phyloP scores from a whole-genome alignment of 495 filamentous ascomycete species.

The Polyplosphaeria fusca region DNA sequence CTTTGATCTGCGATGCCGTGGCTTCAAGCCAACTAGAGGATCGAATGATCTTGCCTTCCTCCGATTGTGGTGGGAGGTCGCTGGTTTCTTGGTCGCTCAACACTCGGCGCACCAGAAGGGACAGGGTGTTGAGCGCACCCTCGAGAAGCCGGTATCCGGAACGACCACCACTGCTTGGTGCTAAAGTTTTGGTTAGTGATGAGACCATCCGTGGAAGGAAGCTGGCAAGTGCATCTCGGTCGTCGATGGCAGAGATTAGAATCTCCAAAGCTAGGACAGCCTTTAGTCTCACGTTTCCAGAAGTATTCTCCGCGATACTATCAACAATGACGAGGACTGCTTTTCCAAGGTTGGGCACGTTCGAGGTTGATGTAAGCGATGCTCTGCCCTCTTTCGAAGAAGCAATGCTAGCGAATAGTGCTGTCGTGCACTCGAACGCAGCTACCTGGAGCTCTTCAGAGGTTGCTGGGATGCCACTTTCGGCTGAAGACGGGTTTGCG shows the following conservation, averaged over 20 bases:
- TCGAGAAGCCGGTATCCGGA: slow-evolving; percentile 63
- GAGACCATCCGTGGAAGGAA: slow-evolving; percentile 91
- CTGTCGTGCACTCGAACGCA: slow-evolving; percentile 56
- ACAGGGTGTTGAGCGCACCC: slow-evolving; percentile 58
- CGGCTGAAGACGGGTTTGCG: slow-evolving; percentile 58
- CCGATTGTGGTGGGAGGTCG: slow-evolving; percentile 36
- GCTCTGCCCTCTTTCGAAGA: slow-evolving; percentile 35
- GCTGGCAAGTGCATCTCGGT: slow-evolving; percentile 68
- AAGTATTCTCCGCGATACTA: slow-evolving; percentile 57
- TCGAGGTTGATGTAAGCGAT: slow-evolving; percentile 52
- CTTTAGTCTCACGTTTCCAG: slow-evolving; percentile 61
- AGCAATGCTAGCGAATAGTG: slow-evolving; percentile 48
- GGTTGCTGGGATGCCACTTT: slow-evolving; percentile 29
- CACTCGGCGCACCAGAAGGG: slow-evolving; percentile 57
- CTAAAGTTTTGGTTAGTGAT: slow-evolving; percentile 69
- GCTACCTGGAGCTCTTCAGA: slow-evolving; percentile 41
- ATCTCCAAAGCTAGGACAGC: slow-evolving; percentile 63
- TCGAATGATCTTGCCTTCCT: slow-evolving; percentile 36
- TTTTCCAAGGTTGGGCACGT: slow-evolving; percentile 81
- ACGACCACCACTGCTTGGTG: slow-evolving; percentile 61
- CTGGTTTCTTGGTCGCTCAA: slow-evolving; percentile 60
- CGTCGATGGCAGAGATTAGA: slow-evolving; percentile 60
- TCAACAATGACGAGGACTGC: slow-evolving; percentile 78
- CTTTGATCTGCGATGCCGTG: slow-evolving; percentile 76
- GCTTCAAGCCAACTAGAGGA: slow-evolving; percentile 74